Evolutionary conservation across 345 rosid species (phyloP).

Genomic region (Populus deltoides): DNA sequence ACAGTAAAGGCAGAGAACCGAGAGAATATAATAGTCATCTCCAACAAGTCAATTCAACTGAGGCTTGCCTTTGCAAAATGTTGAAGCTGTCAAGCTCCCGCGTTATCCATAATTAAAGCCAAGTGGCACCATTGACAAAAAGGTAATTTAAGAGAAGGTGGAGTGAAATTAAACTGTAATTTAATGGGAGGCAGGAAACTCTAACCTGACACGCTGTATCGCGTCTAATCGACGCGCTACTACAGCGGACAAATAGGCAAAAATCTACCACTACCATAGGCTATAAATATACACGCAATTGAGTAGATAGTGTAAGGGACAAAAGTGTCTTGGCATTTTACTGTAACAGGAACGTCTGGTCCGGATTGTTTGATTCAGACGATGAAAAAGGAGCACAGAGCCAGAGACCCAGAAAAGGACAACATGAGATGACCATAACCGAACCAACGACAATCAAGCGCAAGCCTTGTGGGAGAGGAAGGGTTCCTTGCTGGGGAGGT

Average conservation of each 20-base stretch:
- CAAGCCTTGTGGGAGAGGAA: background rate
- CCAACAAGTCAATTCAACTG: no score
- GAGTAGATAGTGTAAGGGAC: slow-evolving; percentile 1
- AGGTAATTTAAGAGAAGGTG: no score
- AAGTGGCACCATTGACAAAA: no score
- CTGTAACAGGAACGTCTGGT: slow-evolving; percentile 9
- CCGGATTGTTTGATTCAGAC: slow-evolving; percentile 17
- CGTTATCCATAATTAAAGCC: no score
- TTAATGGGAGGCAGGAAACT: background rate
- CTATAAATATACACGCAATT: background rate
- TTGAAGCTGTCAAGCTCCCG: no score
- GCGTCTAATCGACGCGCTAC: background rate
- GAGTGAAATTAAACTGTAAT: no score
- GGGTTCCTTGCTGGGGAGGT: background rate
- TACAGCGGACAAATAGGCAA: background rate
- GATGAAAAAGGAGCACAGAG: background rate
- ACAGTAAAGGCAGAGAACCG: no score
- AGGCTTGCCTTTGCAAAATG: no score
- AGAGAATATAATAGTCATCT: no score
- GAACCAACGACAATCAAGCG: background rate
- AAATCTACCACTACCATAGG: slow-evolving; percentile 16
- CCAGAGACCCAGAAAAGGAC: background rate
- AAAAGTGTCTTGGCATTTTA: background rate
- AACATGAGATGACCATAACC: background rate
- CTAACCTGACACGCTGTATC: no score